Base-by-base conservation (phyloP, 768 basidiomycete genomes). In the Pleurotus salmoneostramineus region DNA sequence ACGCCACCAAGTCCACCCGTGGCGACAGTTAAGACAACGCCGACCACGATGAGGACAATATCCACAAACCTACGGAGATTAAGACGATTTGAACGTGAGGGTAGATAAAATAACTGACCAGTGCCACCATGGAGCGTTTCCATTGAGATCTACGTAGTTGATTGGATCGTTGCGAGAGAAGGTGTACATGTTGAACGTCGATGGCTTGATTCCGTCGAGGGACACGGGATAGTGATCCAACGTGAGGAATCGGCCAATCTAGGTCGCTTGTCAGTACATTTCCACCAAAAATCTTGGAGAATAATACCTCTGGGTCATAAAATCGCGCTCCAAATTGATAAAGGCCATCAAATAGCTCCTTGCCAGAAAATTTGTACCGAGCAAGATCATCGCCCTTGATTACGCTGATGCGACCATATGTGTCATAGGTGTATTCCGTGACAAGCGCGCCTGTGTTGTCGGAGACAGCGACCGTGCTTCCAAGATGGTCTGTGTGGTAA, bases 81-180 rank as follows among this genome's bases (percentile, higher is more conserved):
- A 15, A 17, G 37, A 3, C 15, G 31, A 2, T 50, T n/a, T n/a
- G n/a, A n/a, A n/a, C n/a, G n/a, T n/a, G n/a, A n/a, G n/a, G n/a
- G n/a, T n/a, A n/a, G n/a, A n/a, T n/a, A n/a, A n/a, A n/a, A n/a
- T n/a, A n/a, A 17, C 59, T 8, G 40, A 57, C 59, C 59, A 60
- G 47, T 60, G 59, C 59, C 59, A 60, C 59, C 59, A 60, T 11
- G 59, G 59, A n/a, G 49, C 59, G 32, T 60, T 60, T 5, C 59
- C 59, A 27, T 60, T 60, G 14, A 60, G 36, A 50, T 60, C 59
- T 45, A 60, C 50, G 31, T 40, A 60, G 21, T 60, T 60, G n/a
- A 60, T 44, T 2, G 59, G 59, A 35, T 60, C 56, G 36, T 60
- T 60, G 31, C 56, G 56, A 12, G 59, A 57, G 40, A 60, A 60